phyloP scores from a whole-genome alignment of 2,329 filamentous ascomycete species.

The Fusarium sp. region DNA sequence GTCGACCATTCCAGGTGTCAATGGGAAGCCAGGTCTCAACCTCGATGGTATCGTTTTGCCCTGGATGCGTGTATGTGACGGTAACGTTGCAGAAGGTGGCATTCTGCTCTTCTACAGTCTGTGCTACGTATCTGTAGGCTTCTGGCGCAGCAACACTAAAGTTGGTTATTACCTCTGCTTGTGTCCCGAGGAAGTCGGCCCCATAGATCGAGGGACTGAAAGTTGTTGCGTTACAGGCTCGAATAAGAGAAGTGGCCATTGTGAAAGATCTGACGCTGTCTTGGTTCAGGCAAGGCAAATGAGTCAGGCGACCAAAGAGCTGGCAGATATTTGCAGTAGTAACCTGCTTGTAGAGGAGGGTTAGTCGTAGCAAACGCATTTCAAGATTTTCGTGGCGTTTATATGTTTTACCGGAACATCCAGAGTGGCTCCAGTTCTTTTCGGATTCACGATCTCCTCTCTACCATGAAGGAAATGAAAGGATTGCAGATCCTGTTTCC shows the following conservation, averaged over 20 bases:
- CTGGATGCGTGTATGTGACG: constrained; percentile 28
- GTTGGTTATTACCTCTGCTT: not conserved
- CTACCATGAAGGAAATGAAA: not conserved
- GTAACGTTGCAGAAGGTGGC: constrained; percentile 34
- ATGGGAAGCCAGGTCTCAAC: constrained; percentile 26
- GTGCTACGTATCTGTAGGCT: constrained; percentile 11
- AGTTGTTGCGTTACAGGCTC: not conserved
- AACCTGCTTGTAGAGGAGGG: not conserved
- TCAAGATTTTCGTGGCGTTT: not conserved
- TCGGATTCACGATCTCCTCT: not conserved
- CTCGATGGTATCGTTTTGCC: constrained; percentile 23
- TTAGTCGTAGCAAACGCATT: not conserved
- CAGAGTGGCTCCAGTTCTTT: not conserved
- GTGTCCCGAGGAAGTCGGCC: not conserved
- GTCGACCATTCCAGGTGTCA: constrained; percentile 17
- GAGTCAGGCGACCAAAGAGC: not conserved
- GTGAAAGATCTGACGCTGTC: not conserved
- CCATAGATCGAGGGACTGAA: constrained; percentile 1
- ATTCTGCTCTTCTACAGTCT: not conserved
- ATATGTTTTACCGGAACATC: not conserved
- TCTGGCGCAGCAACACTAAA: not conserved
- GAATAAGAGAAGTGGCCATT: not conserved
- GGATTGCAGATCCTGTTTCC: not conserved
- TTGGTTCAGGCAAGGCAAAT: not conserved
- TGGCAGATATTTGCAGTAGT: not conserved